Base-by-base conservation (phyloP, 1,284 basidiomycete genomes). In the Tylopilus sp. region DNA sequence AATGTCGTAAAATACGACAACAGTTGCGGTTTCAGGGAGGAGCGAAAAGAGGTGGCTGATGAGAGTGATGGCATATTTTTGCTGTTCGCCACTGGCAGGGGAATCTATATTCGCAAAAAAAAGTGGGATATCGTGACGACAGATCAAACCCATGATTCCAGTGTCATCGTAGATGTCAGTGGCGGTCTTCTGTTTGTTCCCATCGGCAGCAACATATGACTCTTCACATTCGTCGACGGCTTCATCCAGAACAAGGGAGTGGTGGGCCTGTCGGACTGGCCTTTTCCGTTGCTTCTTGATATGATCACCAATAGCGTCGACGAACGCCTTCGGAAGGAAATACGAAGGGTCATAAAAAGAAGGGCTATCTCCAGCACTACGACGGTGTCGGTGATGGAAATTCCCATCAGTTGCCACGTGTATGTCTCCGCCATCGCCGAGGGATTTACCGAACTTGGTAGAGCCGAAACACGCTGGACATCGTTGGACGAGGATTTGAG, bases 401-500 rank as follows among this genome's bases (percentile, higher is more conserved):
- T 44, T 44, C 16, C 41, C 18, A 10, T 44, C 41, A 10, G 41
- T 44, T 8, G 41, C 18, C 18, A 44, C 47, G 10, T 58, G 57
- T 6, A 58, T 58, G 29, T 58, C 57, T 8, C 29, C 57, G 32
- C 57, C 47, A 10, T 51, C 47, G 8, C 6, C n/a, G 15, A 58
- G 44, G 26, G 57, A 33, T 15, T n/a, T 18, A 16, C 57, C 47
- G 32, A 58, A 58, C 4, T 12, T 16, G 18, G 26, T 51, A 7
- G 44, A 29, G 9, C 57, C 57, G 19, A 58, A 58, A 24, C 57
- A 58, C 4, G 47, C 57, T 32, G 58, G 36, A 44, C 24, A 41
- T 59, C 81, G 54, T 19, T 57, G 53, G 44, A 36, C 36, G 6
- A 57, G 49, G 22, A 69, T 18, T 39, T 39, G 61, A 24, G 67